Conservation (phyloP, 139 green algal genomes). For the Auxenochlorella pyrenoidosa region DNA sequence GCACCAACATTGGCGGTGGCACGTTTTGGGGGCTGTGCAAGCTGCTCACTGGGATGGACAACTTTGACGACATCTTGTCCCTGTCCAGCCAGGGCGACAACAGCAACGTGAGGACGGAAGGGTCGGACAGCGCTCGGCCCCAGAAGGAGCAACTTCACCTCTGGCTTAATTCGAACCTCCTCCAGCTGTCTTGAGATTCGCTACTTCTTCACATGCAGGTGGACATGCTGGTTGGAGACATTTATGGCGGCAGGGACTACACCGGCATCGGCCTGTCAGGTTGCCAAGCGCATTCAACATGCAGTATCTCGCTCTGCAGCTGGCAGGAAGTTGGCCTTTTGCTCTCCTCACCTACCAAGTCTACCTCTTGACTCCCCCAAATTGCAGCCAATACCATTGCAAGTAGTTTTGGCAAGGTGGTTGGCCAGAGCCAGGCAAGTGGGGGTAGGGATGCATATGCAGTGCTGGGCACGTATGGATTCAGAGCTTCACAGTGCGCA, state of each 20-base stretch:
- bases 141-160: too few species aligned
- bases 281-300: background rate
- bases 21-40: slow-evolving; percentile 98
- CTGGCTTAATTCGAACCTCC: too few species aligned
- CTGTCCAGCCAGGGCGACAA: slow-evolving; percentile 91
- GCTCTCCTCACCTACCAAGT: too few species aligned
- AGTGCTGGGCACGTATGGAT: too few species aligned
- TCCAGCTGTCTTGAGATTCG: too few species aligned
- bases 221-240: slow-evolving; percentile 99
- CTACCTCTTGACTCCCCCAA: background rate
- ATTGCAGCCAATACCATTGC: slow-evolving; percentile 91
- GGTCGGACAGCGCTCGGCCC: too few species aligned
- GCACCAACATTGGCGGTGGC: slow-evolving; percentile 95
- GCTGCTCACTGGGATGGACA: slow-evolving; percentile 67
- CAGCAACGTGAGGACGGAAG: slow-evolving; percentile 58
- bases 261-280: slow-evolving; percentile 87
- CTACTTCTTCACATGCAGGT: slow-evolving; percentile 68
- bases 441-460: background rate
- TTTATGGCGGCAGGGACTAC: slow-evolving; percentile 98
- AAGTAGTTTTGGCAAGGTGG: slow-evolving; percentile 92
- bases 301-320: too few species aligned
- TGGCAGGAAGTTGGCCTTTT: too few species aligned
- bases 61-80: slow-evolving; percentile 98
- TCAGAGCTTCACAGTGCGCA: too few species aligned
- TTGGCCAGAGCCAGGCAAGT: slow-evolving; percentile 34